phyloP scores from a whole-genome alignment of 1,139 yeast genomes.

The Suhomyces atakaporum region DNA sequence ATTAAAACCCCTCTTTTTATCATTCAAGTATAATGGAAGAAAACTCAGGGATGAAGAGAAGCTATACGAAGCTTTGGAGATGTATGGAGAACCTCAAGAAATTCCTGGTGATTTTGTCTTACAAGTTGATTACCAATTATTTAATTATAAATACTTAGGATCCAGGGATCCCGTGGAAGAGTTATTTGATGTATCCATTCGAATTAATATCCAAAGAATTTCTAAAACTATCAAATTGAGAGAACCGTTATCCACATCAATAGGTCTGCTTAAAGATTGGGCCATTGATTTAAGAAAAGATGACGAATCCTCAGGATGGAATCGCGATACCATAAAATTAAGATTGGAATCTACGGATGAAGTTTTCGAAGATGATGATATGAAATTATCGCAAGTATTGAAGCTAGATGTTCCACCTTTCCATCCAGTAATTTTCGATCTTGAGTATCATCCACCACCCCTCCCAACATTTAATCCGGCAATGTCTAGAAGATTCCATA shows the following conservation, averaged over 20 bases:
- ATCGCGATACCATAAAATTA: neutral
- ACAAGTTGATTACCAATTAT: conserved; percentile 27
- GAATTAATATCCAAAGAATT: conserved; percentile 15
- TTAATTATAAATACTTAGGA: conserved; percentile 22
- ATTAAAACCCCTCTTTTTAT: conserved; percentile 29
- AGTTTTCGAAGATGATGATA: conserved; percentile 15
- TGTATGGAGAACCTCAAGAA: conserved; percentile 16
- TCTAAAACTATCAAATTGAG: conserved; percentile 16
- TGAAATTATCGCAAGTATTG: conserved; percentile 21
- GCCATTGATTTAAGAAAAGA: conserved; percentile 18
- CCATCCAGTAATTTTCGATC: conserved; percentile 18
- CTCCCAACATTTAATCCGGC: neutral
- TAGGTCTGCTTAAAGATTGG: conserved; percentile 24
- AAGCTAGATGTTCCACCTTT: conserved; percentile 35
- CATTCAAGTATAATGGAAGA: conserved; percentile 16
- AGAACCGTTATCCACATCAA: conserved; percentile 28
- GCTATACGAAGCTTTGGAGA: conserved; percentile 22
- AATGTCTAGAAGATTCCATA: conserved; percentile 14
- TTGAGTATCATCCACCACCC: neutral
- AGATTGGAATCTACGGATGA: conserved; percentile 11
- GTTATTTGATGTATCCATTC: conserved; percentile 26
- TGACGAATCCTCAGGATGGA: neutral
- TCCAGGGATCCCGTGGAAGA: conserved; percentile 26
- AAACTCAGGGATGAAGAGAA: conserved; percentile 14
- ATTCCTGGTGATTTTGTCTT: conserved; percentile 17